A percentile compares a stretch with the other conserved stretches of the same genome.
Evolutionary conservation across 495 filamentous ascomycete genomes (phyloP).

Genomic region (Neurospora discreta): DNA sequence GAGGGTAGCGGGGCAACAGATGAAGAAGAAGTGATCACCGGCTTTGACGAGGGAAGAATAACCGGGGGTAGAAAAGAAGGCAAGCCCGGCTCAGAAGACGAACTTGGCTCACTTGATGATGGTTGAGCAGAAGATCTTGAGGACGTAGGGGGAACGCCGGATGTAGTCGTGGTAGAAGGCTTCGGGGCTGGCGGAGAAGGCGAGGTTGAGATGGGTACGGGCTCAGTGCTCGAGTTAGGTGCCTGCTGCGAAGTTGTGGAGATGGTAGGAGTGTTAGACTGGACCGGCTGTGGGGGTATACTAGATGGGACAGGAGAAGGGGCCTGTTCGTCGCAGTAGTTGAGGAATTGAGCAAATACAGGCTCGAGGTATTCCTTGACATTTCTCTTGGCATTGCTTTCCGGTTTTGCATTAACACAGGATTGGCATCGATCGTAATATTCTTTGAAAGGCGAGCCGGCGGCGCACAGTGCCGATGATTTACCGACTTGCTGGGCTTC

Average conservation of each 20-base stretch:
- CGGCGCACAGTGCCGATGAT: conserved; percentile 28
- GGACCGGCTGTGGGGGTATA: conserved; percentile 7
- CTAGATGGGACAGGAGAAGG: not conserved
- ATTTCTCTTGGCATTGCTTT: no score
- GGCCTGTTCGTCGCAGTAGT: conserved; percentile 19
- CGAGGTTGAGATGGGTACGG: conserved; percentile 12
- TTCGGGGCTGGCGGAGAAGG: conserved; percentile 8
- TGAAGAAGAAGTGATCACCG: not conserved
- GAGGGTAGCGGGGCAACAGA: not conserved
- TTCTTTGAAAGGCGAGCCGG: not conserved
- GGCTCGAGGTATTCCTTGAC: conserved; percentile 10
- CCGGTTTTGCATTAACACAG: no score
- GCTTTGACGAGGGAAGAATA: not conserved
- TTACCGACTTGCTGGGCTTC: conserved; percentile 42
- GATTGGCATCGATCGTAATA: not conserved
- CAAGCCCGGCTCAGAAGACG: not conserved
- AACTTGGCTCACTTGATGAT: not conserved
- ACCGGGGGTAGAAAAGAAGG: not conserved
- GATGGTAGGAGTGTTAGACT: conserved; percentile 9
- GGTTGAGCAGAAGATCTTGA: not conserved
- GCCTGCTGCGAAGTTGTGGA: conserved; percentile 15
- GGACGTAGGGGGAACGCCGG: not conserved
- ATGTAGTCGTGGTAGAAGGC: conserved; percentile 11
- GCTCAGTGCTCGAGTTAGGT: conserved; percentile 13
- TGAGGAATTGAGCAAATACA: conserved; percentile 17